Evolutionary conservation across 306 rosid species (phyloP).

Genomic region (Pachyrhizus erosus): DNA sequence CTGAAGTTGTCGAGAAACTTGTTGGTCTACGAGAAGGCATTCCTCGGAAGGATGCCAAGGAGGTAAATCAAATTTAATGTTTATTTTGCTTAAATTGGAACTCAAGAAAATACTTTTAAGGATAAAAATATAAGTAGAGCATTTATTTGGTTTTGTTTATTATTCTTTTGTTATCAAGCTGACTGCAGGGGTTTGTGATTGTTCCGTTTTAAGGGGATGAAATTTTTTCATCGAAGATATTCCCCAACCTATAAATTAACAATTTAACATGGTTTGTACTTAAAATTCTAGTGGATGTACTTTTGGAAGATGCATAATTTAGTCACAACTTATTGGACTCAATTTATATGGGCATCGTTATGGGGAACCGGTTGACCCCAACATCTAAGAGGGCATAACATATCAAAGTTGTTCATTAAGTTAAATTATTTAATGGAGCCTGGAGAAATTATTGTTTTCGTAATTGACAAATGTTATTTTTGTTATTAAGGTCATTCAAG

Average conservation of each 20-base stretch:
- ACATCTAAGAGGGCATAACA: background rate
- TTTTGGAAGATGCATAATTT: background rate
- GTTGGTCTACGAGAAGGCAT: constrained; percentile 95
- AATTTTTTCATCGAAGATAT: background rate
- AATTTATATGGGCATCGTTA: background rate
- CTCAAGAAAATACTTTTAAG: background rate
- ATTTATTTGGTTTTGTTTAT: constrained; percentile 25
- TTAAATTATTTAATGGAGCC: background rate
- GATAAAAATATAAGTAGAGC: constrained; percentile 13
- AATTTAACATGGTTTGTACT: background rate
- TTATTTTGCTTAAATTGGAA: constrained; percentile 33
- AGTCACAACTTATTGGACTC: background rate
- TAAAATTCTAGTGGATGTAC: background rate
- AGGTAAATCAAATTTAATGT: constrained; percentile 60
- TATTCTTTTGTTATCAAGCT: constrained; percentile 3
- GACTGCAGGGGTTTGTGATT: background rate
- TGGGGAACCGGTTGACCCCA: background rate
- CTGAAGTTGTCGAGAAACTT: constrained; percentile 97
- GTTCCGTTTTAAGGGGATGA: constrained; percentile 18
- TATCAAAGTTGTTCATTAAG: background rate
- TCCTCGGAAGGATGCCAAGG: constrained; percentile 97
- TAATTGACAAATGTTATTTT: constrained; percentile 9
- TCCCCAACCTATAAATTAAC: constrained; percentile 1
- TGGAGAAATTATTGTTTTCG: constrained; percentile 18
- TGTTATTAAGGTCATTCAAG: constrained; percentile 85